phyloP scores from a whole-genome alignment of 352 stramenopile genomes.

The Achlya hypogyna region DNA sequence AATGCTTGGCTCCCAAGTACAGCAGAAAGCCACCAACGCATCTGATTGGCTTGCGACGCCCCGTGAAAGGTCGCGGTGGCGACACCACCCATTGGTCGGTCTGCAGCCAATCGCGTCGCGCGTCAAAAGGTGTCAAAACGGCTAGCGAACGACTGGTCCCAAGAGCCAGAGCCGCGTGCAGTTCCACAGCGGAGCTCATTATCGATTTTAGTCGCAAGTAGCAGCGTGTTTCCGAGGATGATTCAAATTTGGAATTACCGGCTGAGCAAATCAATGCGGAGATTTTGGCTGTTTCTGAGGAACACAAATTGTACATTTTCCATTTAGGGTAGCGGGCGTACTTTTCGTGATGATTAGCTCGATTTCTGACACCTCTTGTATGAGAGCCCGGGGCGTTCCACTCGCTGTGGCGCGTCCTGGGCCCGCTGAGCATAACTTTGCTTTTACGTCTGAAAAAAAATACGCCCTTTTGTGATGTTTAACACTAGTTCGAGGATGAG shows the following conservation, averaged over 20 bases:
- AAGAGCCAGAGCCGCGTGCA: not conserved
- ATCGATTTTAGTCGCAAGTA: conserved; percentile 1
- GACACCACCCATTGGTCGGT: not conserved
- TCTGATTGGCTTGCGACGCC: not conserved
- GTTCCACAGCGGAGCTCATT: not conserved
- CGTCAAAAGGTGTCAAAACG: conserved; percentile 1
- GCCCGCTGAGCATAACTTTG: conserved; percentile 20
- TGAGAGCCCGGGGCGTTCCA: not conserved
- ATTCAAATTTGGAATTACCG: conserved; percentile 24
- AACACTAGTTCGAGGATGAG: conserved; percentile 15
- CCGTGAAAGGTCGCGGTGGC: not conserved
- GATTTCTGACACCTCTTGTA: conserved; percentile 24
- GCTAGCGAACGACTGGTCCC: not conserved
- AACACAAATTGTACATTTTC: not conserved
- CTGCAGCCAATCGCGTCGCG: not conserved
- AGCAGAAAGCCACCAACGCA: too few relatives aligned
- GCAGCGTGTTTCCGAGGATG: conserved; percentile 8
- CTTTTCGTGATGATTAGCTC: conserved; percentile 20
- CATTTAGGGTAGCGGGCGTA: conserved; percentile 1
- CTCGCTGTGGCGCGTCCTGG: conserved; percentile 2
- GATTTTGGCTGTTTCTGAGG: conserved; percentile 23
- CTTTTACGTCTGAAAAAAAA: conserved; percentile 17
- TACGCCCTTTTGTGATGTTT: not conserved
- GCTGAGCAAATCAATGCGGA: conserved; percentile 22
- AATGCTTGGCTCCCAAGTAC: too few relatives aligned